phyloP scores from a whole-genome alignment of 192 early-diverging fungal species.

The Coemansia sp. region DNA sequence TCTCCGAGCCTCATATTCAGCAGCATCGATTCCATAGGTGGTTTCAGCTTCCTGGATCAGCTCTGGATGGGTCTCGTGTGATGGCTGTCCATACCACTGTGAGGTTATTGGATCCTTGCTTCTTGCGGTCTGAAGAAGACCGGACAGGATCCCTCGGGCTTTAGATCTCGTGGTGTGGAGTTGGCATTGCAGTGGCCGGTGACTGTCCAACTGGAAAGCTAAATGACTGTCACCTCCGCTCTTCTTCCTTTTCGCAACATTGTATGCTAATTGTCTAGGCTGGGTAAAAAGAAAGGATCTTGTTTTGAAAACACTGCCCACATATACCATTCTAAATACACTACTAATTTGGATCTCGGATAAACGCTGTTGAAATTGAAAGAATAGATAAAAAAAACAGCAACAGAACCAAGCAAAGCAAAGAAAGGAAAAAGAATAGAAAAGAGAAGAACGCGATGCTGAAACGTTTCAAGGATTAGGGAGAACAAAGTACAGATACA shows the following conservation, averaged over 20 bases:
- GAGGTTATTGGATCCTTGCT: constrained; percentile 42
- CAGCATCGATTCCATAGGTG: constrained; percentile 72
- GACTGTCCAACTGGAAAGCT: not conserved
- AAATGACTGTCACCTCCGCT: not conserved
- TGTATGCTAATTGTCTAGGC: not conserved
- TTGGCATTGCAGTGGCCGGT: not conserved
- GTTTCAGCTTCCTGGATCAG: constrained; percentile 73
- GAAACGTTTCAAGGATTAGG: too few relatives aligned
- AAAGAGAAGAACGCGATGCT: too few relatives aligned
- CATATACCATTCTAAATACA: not conserved
- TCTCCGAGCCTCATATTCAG: constrained; percentile 81
- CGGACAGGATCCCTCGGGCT: constrained; percentile 22
- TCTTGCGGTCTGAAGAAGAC: constrained; percentile 44
- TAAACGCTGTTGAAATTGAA: not conserved
- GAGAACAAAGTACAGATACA: not conserved
- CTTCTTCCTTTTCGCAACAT: not conserved
- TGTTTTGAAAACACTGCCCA: not conserved
- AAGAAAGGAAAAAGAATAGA: not conserved
- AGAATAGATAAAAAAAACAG: not conserved
- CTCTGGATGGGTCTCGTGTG: constrained; percentile 79
- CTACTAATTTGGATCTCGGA: not conserved
- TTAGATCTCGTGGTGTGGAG: constrained; percentile 5
- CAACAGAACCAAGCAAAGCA: too few relatives aligned
- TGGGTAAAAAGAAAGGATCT: not conserved
- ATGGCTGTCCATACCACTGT: constrained; percentile 73